phyloP scores from a whole-genome alignment of 352 stramenopile species.

The Globisporangium nodosum region DNA sequence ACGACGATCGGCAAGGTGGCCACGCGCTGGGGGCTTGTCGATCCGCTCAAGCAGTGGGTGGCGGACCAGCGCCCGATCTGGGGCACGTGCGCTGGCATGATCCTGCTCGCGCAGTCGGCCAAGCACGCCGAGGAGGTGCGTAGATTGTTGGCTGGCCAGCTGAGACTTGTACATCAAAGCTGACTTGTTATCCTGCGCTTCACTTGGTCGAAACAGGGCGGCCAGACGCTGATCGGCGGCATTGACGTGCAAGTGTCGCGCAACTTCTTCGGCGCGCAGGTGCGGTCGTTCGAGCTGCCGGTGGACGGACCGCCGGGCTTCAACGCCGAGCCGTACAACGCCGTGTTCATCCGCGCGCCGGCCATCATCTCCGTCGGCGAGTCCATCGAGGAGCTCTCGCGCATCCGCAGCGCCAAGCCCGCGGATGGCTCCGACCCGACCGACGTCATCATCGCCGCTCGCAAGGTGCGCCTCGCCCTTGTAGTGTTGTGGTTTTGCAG shows the following conservation, averaged over 20 bases:
- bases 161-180: too few relatives aligned
- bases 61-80: conserved; percentile 80
- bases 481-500: too few relatives aligned
- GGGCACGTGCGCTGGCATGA: conserved; percentile 97
- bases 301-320: conserved; percentile 53
- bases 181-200: too few relatives aligned
- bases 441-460: conserved; percentile 78
- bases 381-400: conserved; percentile 89
- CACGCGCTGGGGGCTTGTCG: conserved; percentile 68
- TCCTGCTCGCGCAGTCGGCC: conserved; percentile 87
- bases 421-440: conserved; percentile 71
- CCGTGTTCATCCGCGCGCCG: conserved; percentile 96
- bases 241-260: conserved; percentile 94
- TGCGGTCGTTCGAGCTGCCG: conserved; percentile 74
- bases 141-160: too few relatives aligned
- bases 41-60: conserved; percentile 80
- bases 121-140: conserved; percentile 83
- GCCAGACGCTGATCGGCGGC: conserved; percentile 93
- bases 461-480: too few relatives aligned
- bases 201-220: too few relatives aligned
- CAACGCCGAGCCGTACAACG: conserved; percentile 80
- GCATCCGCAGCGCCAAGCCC: conserved; percentile 65
- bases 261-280: conserved; percentile 97
- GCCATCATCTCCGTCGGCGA: conserved; percentile 91
- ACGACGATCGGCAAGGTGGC: conserved; percentile 94